Conservation (phyloP, 2,329 filamentous ascomycete species). For the Dactylellina cionopaga region DNA sequence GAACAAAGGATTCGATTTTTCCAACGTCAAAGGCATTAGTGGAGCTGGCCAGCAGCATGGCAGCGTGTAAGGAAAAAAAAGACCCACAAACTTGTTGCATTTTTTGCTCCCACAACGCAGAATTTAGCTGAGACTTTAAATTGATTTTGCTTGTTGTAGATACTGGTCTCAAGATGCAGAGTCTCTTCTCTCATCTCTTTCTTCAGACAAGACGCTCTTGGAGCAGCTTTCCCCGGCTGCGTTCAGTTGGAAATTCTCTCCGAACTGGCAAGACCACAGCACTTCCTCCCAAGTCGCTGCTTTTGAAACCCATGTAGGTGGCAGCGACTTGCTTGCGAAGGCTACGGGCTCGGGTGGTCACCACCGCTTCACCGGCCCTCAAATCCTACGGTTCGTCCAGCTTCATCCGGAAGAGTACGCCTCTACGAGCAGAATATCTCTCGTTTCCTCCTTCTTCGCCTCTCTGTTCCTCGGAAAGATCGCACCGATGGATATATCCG, state of each 20-base stretch:
- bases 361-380: constrained; percentile 96
- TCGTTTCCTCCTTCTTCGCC: constrained; percentile 94
- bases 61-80: constrained; percentile 81
- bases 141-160: too few relatives aligned
- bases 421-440: constrained; percentile 83
- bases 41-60: constrained; percentile 97
- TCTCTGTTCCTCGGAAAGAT: constrained; percentile 86
- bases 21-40: constrained; percentile 80
- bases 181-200: constrained; percentile 71
- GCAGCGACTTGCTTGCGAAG: constrained; percentile 74
- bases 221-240: constrained; percentile 75
- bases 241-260: constrained; percentile 85
- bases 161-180: constrained; percentile 81
- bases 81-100: constrained; percentile 37
- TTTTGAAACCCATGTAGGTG: constrained; percentile 79
- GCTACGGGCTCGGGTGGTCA: constrained; percentile 92
- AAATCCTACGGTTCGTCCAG: constrained; percentile 87
- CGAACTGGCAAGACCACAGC: constrained; percentile 98
- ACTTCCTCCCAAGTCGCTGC: constrained; percentile 90
- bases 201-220: constrained; percentile 69
- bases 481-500: constrained; percentile 90
- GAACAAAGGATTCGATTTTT: constrained; percentile 76
- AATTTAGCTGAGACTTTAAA: constrained; percentile 15
- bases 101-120: constrained; percentile 5
- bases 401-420: constrained; percentile 83